These are phyloP conservation scores for Kodamaea sagamina DNA, from an alignment of 805 yeast species.

Conservation along the genomic window DNA sequence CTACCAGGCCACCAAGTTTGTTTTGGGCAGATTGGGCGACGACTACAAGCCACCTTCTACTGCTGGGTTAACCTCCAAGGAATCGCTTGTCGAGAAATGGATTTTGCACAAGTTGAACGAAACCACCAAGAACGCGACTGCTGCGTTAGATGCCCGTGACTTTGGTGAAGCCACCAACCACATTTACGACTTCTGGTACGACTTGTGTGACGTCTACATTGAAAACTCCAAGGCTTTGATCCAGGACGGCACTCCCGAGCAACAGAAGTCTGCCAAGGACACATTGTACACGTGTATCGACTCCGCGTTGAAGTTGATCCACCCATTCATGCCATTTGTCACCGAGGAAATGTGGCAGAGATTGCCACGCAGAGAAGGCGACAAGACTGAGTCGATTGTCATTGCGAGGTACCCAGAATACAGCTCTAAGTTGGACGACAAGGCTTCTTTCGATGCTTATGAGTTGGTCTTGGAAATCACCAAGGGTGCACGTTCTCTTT, in stretches of 20 bases:
- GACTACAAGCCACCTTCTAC: constrained; percentile 80
- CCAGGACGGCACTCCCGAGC: constrained; percentile 83
- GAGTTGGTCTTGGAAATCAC: constrained; percentile 84
- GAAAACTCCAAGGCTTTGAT: constrained; percentile 94
- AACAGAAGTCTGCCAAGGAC: constrained; percentile 87
- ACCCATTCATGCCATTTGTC: constrained; percentile 97
- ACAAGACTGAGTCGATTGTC: constrained; percentile 67
- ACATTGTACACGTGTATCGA: constrained; percentile 92
- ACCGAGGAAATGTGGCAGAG: constrained; percentile 99
- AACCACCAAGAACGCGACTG: constrained; percentile 64
- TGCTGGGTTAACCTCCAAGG: constrained; percentile 67
- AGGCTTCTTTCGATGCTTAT: constrained; percentile 69
- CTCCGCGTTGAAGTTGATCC: constrained; percentile 86
- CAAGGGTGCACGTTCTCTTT: constrained; percentile 86
- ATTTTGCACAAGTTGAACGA: constrained; percentile 81
- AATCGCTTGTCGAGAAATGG: constrained; percentile 95
- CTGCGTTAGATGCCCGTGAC: constrained; percentile 77
- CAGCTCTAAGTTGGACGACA: constrained; percentile 60
- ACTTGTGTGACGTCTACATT: constrained; percentile 95
- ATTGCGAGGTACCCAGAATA: constrained; percentile 78
- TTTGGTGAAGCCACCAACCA: constrained; percentile 85
- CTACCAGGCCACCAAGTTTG: constrained; percentile 98
- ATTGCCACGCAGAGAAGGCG: constrained; percentile 82
- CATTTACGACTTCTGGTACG: constrained; percentile 93
- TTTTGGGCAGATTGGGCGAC: constrained; percentile 85